Evolutionary conservation across 148 eudicot species (phyloP), one percentile per base, ranked within the genome.

Genomic region (Rheum nobile): DNA sequence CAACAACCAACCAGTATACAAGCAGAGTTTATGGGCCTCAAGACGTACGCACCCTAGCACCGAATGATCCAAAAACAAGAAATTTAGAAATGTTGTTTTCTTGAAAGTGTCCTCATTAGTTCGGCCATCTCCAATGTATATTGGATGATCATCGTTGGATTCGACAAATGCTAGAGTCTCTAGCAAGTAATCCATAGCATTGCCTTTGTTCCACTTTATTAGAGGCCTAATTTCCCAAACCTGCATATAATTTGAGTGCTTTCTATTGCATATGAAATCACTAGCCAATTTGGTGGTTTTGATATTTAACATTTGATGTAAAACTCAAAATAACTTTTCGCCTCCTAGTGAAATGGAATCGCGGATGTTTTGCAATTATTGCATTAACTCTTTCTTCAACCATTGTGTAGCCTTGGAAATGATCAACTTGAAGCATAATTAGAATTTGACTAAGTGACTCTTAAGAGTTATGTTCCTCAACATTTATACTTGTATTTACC

Each of bases 51-150:
- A n/a, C n/a, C n/a, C n/a, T n/a, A n/a, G n/a, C n/a, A n/a, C n/a
- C n/a, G n/a, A n/a, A n/a, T n/a, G n/a, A n/a, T n/a, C n/a, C n/a
- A n/a, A n/a, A n/a, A 2, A 37, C 39, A 37, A 2, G 39, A 37
- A 37, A 37, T 14, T 59, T 21, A 59, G 19, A 22, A 67, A 69
- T 2, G 47, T 69, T 21, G 29, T n/a, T 38, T 41, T 91, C 91
- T 89, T 80, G 44, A 89, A 89, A 42, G 93, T 91, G 72, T 89
- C 93, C 82, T 89, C 93, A 78, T 89, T 89, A 11, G 91, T 89
- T 75, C 83, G 74, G 65, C 87, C 91, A 77, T 89, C 93, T 1
- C 93, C 93, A 52, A 89, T 83, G 76, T 87, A 89, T 32, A 89
- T 68, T 1, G 93, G 93, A 17, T 85, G 81, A 74, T 87, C 89